Percentiles rank a stretch among this genome's conserved stretches.
These are phyloP conservation scores for Talaromyces sp. DNA, from an alignment of 2,329 filamentous ascomycete genomes.

Conservation along the genomic window DNA sequence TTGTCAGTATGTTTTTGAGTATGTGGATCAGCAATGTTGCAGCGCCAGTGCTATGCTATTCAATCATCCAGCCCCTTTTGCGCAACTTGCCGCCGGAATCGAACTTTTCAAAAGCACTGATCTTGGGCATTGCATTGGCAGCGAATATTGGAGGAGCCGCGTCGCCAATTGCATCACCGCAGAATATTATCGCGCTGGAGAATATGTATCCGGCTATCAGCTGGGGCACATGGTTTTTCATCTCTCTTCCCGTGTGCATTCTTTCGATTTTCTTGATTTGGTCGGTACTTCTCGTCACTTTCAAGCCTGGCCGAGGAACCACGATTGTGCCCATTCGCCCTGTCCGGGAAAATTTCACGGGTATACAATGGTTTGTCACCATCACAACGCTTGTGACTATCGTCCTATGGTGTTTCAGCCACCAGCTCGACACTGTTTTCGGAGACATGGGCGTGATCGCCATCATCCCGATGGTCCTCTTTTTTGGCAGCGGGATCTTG, in stretches of 20 bases:
- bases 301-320: constrained; percentile 78
- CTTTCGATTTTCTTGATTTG: constrained; percentile 86
- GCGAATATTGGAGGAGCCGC: constrained; percentile 96
- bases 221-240: constrained; percentile 97
- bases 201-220: constrained; percentile 91
- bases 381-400: constrained; percentile 81
- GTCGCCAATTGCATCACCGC: constrained; percentile 92
- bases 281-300: constrained; percentile 77
- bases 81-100: constrained; percentile 88
- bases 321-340: constrained; percentile 88
- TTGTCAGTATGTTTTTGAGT: constrained; percentile 92
- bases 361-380: constrained; percentile 89
- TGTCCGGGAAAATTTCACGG: constrained; percentile 81
- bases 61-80: constrained; percentile 94
- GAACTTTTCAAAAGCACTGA: constrained; percentile 88
- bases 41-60: constrained; percentile 93
- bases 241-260: constrained; percentile 87
- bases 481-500: constrained; percentile 93
- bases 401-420: constrained; percentile 83
- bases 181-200: constrained; percentile 93
- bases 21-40: constrained; percentile 99
- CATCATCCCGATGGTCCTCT: constrained; percentile 90
- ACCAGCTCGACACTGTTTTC: constrained; percentile 81
- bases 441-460: constrained; percentile 98
- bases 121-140: constrained; percentile 89